Conservation (phyloP, 129 eudicot species). For the Artemisia argyi region DNA sequence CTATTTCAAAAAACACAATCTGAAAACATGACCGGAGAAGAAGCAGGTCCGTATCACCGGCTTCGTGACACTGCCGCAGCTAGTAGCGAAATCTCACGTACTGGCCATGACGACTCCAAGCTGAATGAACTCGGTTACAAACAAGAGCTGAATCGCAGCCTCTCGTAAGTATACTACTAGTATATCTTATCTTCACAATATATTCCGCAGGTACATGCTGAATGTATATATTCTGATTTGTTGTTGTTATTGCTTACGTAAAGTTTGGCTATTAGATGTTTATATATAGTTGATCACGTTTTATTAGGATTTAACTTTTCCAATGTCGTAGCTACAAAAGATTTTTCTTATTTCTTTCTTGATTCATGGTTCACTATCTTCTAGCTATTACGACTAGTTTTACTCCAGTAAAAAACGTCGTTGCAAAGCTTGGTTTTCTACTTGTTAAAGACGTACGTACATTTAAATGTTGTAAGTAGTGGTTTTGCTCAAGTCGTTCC, state of each 20-base stretch:
- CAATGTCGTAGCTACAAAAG: too few relatives aligned
- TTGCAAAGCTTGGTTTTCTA: too few relatives aligned
- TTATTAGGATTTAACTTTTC: too few relatives aligned
- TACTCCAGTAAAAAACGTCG: too few relatives aligned
- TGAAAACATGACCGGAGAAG: constrained; percentile 12
- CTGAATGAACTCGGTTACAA: constrained; percentile 66
- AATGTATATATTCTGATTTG: not conserved
- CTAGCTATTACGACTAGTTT: too few relatives aligned
- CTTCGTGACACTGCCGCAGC: constrained; percentile 23
- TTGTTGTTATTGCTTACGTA: not conserved
- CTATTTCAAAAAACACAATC: not conserved
- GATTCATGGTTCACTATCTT: too few relatives aligned
- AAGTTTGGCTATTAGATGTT: too few relatives aligned
- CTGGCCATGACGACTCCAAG: constrained; percentile 33
- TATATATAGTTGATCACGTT: too few relatives aligned
- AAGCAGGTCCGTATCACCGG: constrained; percentile 27
- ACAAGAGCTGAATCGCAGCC: constrained; percentile 60
- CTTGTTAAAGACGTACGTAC: too few relatives aligned
- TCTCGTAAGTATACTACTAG: constrained; percentile 58
- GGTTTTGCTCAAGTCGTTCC: too few relatives aligned
- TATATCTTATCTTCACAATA: not conserved
- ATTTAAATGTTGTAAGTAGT: too few relatives aligned
- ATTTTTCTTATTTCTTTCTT: too few relatives aligned
- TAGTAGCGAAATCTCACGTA: not conserved
- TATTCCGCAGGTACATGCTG: not conserved